phyloP scores from a whole-genome alignment of 2,329 filamentous ascomycete genomes.

The Colletotrichum cereale region DNA sequence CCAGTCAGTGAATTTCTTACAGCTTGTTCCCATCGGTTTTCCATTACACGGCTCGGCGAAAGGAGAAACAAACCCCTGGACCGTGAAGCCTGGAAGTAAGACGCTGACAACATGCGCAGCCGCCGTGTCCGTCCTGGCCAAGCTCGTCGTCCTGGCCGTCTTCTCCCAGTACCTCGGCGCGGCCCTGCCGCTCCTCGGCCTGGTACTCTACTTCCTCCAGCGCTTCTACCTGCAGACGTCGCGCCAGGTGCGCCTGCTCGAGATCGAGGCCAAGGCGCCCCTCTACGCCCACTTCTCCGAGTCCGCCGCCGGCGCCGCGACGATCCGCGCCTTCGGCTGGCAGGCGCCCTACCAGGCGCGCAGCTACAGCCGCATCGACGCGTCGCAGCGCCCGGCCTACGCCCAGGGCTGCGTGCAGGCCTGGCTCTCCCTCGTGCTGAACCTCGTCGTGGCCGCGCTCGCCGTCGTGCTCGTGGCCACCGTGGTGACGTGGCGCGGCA shows the following conservation, averaged over 20 bases:
- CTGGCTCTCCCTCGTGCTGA: slow-evolving; percentile 19
- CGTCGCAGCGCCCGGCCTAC: slow-evolving; percentile 12
- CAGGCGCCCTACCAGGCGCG: slow-evolving; percentile 9
- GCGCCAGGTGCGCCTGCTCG: slow-evolving; percentile 50
- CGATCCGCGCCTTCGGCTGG: slow-evolving; percentile 42
- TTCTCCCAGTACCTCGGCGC: slow-evolving; percentile 45
- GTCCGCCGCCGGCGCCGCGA: slow-evolving; percentile 41
- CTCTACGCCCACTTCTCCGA: slow-evolving; percentile 49
- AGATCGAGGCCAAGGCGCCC: slow-evolving; percentile 51
- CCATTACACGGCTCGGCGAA: too few species aligned
- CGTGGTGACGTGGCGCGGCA: slow-evolving; percentile 42
- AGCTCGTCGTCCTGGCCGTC: slow-evolving; percentile 8
- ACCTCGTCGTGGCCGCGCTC: slow-evolving; percentile 7
- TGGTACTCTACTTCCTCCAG: slow-evolving; percentile 47
- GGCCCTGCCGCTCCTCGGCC: slow-evolving; percentile 43
- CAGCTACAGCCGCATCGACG: background rate
- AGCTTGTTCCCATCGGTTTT: background rate
- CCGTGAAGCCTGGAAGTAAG: background rate
- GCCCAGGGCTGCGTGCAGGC: slow-evolving; percentile 14
- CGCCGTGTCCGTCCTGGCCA: slow-evolving; percentile 14
- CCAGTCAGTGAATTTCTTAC: slow-evolving; percentile 1
- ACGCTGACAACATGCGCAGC: background rate
- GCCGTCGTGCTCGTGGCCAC: slow-evolving; percentile 10
- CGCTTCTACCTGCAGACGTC: slow-evolving; percentile 52
- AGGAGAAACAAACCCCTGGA: too few species aligned